Conservation (phyloP, 2,329 filamentous ascomycete genomes). For the Phoma sp. region DNA sequence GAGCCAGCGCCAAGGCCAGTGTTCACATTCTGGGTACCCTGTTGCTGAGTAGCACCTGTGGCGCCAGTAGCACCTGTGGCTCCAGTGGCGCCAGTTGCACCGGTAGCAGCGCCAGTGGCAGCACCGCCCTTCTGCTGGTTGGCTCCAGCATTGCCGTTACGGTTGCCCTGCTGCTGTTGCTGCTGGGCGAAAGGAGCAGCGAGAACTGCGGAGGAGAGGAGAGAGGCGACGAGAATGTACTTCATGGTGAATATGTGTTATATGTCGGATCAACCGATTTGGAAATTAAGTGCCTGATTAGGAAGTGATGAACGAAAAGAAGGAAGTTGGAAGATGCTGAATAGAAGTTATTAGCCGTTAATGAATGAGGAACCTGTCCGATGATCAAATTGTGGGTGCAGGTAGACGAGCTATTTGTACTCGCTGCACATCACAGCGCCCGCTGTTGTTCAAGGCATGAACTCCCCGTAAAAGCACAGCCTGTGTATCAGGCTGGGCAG, state of each 20-base stretch:
- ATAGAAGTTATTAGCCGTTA: constrained; percentile 33
- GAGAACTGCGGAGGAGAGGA: constrained; percentile 40
- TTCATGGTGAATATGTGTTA: constrained; percentile 37
- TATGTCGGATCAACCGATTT: constrained; percentile 26
- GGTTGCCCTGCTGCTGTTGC: constrained; percentile 7
- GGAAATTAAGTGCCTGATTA: constrained; percentile 18
- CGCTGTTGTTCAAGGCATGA: constrained; percentile 14
- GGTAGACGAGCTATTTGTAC: constrained; percentile 33
- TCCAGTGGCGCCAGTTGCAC: constrained; percentile 2
- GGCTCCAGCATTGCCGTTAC: constrained; percentile 20
- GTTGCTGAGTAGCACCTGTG: constrained; percentile 16
- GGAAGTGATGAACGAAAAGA: constrained; percentile 11
- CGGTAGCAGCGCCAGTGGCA: background rate
- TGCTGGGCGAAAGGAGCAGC: constrained; percentile 41
- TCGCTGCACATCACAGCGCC: background rate
- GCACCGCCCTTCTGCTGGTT: background rate
- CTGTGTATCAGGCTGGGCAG: constrained; percentile 4
- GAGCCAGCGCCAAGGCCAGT: constrained; percentile 25
- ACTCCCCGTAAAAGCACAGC: constrained; percentile 6
- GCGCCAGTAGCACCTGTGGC: constrained; percentile 2
- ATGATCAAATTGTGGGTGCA: constrained; percentile 21
- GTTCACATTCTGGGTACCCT: constrained; percentile 12
- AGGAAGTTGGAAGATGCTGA: constrained; percentile 23
- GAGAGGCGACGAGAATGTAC: constrained; percentile 44
- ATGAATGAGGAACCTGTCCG: constrained; percentile 40